A percentile compares a stretch with the other conserved stretches of the same genome.
Evolutionary conservation across 1,284 basidiomycete genomes (phyloP).

Genomic region (Pseudozyma sp.): DNA sequence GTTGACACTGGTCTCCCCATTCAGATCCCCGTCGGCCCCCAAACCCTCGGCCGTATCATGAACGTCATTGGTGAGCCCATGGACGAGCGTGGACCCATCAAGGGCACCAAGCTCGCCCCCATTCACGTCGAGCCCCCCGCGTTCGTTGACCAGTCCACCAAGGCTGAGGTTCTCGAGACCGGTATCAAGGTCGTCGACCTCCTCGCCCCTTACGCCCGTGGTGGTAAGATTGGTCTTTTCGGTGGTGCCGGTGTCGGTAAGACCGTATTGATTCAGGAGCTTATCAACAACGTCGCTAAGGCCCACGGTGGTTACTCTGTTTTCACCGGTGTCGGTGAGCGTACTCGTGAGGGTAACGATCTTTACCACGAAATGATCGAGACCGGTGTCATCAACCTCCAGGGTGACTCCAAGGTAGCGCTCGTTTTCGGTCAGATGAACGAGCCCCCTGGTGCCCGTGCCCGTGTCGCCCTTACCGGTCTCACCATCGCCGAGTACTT

Average conservation of each 20-base stretch:
- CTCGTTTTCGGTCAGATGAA: conserved; percentile 99
- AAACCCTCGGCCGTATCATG: conserved; percentile 97
- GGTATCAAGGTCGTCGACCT: conserved; percentile 99
- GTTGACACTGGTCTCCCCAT: conserved; percentile 96
- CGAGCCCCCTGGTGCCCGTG: conserved; percentile 99
- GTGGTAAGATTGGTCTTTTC: conserved; percentile 99
- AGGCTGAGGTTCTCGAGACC: conserved; percentile 97
- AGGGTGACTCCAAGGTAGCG: conserved; percentile 99
- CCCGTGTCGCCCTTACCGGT: conserved; percentile 98
- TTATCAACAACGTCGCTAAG: conserved; percentile 99
- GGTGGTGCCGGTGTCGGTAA: conserved; percentile 99
- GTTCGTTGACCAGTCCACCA: conserved; percentile 98
- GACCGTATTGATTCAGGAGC: conserved; percentile 97
- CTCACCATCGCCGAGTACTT: conserved; percentile 99
- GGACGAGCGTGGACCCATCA: conserved; percentile 98
- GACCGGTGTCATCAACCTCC: conserved; percentile 96
- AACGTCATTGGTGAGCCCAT: conserved; percentile 99
- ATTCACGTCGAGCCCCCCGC: conserved; percentile 97
- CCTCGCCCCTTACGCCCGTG: conserved; percentile 98
- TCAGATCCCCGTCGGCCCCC: conserved; percentile 92
- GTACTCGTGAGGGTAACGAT: conserved; percentile 99
- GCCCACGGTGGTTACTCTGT: conserved; percentile 99
- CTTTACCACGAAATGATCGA: conserved; percentile 99
- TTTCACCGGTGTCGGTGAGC: conserved; percentile 99
- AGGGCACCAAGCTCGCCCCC: conserved; percentile 81